A percentile compares a stretch with the other conserved stretches of the same genome.
phyloP scores from a whole-genome alignment of 1,284 basidiomycete species.

The Microbotryum violaceum region DNA sequence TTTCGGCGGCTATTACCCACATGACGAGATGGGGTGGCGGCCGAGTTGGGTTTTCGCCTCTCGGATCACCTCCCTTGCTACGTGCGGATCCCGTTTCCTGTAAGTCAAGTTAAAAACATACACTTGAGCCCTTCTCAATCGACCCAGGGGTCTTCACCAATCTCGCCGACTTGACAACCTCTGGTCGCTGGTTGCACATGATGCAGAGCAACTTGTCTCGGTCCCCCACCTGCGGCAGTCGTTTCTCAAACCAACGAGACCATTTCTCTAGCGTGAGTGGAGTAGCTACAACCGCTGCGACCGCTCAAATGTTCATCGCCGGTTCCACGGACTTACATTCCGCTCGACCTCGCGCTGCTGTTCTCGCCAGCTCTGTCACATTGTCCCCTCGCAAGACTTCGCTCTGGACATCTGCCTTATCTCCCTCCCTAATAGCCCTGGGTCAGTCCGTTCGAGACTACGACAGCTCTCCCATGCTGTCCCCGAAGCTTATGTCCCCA shows the following conservation, averaged over 20 bases:
- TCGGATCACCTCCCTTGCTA: slow-evolving; percentile 18
- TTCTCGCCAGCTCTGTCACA: slow-evolving; percentile 4
- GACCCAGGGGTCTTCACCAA: background rate
- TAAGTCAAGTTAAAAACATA: background rate
- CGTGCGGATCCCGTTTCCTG: slow-evolving; percentile 12
- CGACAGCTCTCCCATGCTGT: background rate
- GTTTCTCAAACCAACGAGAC: slow-evolving; percentile 16
- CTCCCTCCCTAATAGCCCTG: slow-evolving; percentile 16
- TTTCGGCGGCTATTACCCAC: slow-evolving; percentile 15
- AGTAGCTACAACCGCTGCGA: too few relatives aligned
- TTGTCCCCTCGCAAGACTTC: slow-evolving; percentile 27
- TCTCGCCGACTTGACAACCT: background rate
- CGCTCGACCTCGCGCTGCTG: too few relatives aligned
- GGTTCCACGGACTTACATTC: too few relatives aligned
- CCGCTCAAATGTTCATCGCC: too few relatives aligned
- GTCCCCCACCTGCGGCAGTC: slow-evolving; percentile 23
- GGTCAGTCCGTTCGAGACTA: slow-evolving; percentile 8
- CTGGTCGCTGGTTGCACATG: too few relatives aligned
- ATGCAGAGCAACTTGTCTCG: slow-evolving; percentile 24
- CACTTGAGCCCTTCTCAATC: background rate
- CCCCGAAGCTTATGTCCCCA: background rate
- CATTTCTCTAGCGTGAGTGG: slow-evolving; percentile 22
- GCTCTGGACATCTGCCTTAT: slow-evolving; percentile 26
- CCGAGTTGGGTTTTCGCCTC: slow-evolving; percentile 19
- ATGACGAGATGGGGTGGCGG: slow-evolving; percentile 27